A percentile compares a stretch with the other conserved stretches of the same genome.
These are phyloP conservation scores for Aspergillus homomorphus DNA, from an alignment of 495 filamentous ascomycete genomes.

Conservation along the genomic window DNA sequence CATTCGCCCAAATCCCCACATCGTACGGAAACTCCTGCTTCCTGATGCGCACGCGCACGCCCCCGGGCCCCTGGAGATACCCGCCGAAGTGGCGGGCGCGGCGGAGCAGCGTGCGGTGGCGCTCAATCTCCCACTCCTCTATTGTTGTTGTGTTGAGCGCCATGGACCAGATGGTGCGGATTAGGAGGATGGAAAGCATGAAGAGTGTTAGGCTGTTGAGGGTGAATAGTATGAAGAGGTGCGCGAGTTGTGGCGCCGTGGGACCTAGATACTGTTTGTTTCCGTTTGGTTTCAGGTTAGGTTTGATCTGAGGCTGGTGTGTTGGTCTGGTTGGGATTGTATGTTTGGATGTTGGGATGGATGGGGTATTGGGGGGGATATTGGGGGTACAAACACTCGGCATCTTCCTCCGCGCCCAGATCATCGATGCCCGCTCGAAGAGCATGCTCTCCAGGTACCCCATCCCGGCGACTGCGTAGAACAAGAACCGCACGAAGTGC, in stretches of 20 bases:
- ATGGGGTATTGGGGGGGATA: too few species aligned
- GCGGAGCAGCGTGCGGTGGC: conserved; percentile 72
- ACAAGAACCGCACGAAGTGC: conserved; percentile 84
- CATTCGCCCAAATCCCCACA: conserved; percentile 78
- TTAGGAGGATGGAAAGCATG: conserved; percentile 61
- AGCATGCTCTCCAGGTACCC: conserved; percentile 57
- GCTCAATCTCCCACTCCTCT: conserved; percentile 88
- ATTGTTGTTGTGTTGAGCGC: conserved; percentile 75
- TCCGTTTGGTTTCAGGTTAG: conserved; percentile 12
- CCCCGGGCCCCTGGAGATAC: conserved; percentile 59
- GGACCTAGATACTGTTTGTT: conserved; percentile 70
- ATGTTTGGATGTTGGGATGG: too few species aligned
- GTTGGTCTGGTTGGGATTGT: conserved; percentile 40
- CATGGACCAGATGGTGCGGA: conserved; percentile 56
- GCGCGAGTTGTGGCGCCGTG: conserved; percentile 54
- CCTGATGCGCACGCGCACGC: conserved; percentile 51
- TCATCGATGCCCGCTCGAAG: conserved; percentile 52
- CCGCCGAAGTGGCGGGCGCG: conserved; percentile 56
- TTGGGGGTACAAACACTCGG: not conserved
- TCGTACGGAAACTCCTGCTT: conserved; percentile 90
- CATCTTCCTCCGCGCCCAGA: conserved; percentile 51
- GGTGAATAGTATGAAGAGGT: conserved; percentile 63
- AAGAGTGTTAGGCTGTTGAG: conserved; percentile 62
- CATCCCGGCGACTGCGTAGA: conserved; percentile 72
- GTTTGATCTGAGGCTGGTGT: conserved; percentile 57